phyloP scores from a whole-genome alignment of 805 yeast genomes.

The Ogataea saltuana region DNA sequence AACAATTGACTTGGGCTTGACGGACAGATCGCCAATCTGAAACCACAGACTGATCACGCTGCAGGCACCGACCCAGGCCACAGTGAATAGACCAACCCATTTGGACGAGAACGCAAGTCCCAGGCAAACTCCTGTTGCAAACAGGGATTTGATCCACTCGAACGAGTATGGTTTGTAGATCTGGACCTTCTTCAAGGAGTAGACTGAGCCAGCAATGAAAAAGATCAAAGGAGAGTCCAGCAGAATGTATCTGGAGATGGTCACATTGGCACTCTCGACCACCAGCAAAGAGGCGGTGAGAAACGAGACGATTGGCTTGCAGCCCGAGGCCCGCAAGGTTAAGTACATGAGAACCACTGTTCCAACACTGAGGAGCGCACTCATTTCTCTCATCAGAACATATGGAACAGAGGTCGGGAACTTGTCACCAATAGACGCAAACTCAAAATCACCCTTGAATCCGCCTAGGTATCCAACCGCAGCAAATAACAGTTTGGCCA shows the following conservation, averaged over 20 bases:
- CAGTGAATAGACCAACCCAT: constrained; percentile 83
- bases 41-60: constrained; percentile 70
- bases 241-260: constrained; percentile 73
- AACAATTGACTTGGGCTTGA: constrained; percentile 44
- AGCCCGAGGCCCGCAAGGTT: constrained; percentile 72
- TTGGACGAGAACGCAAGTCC: constrained; percentile 75
- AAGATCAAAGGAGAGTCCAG: constrained; percentile 76
- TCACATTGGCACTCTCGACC: constrained; percentile 67
- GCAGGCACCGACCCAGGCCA: constrained; percentile 71
- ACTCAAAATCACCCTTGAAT: constrained; percentile 68
- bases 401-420: constrained; percentile 66
- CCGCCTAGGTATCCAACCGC: constrained; percentile 69
- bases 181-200: constrained; percentile 66
- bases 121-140: constrained; percentile 66
- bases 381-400: constrained; percentile 65
- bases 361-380: constrained; percentile 67
- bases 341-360: constrained; percentile 66
- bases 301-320: constrained; percentile 61
- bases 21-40: constrained; percentile 65
- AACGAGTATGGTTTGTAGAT: constrained; percentile 59
- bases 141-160: constrained; percentile 58
- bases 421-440: constrained; percentile 62
- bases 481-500: constrained; percentile 79
- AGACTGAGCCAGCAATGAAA: constrained; percentile 72
- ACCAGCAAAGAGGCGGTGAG: constrained; percentile 56